Evolutionary conservation across 140 eudicot genomes (phyloP).

Genomic region (Anethum foeniculum): DNA sequence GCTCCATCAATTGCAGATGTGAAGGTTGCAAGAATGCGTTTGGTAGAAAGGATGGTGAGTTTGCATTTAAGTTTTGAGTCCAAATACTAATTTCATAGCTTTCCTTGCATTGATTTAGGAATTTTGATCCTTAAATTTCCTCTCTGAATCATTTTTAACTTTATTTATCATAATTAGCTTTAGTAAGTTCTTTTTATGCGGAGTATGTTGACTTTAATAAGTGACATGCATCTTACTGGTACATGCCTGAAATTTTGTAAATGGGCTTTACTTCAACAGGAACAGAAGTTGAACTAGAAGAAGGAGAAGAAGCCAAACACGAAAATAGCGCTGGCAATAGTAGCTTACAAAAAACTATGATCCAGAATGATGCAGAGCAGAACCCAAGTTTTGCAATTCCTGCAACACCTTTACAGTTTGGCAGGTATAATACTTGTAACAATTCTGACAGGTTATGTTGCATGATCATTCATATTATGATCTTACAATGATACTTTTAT

Average conservation of each 20-base stretch:
- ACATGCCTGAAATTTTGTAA: neutral
- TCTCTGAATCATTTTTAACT: neutral
- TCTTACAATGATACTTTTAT: neutral
- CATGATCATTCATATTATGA: neutral
- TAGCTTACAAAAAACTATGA: slow-evolving; percentile 26
- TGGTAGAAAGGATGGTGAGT: slow-evolving; percentile 65
- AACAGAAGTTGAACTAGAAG: slow-evolving; percentile 10
- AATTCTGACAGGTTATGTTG: neutral
- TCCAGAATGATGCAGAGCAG: slow-evolving; percentile 37
- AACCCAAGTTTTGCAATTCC: slow-evolving; percentile 43
- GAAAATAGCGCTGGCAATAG: slow-evolving; percentile 38
- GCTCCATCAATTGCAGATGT: slow-evolving; percentile 16
- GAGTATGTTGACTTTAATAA: neutral
- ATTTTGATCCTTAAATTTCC: neutral
- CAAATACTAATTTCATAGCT: neutral
- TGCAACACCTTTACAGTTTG: slow-evolving; percentile 55
- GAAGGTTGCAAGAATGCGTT: slow-evolving; percentile 17
- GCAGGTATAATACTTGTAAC: slow-evolving; percentile 37
- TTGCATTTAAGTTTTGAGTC: neutral
- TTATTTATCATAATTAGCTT: neutral
- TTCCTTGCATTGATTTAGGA: neutral
- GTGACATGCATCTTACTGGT: neutral
- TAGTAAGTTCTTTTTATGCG: neutral
- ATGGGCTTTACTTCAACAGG: neutral
- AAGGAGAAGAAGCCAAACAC: slow-evolving; percentile 21